Conservation (phyloP, 176 grass and related monocot genomes). For the Panicum miliaceum region DNA sequence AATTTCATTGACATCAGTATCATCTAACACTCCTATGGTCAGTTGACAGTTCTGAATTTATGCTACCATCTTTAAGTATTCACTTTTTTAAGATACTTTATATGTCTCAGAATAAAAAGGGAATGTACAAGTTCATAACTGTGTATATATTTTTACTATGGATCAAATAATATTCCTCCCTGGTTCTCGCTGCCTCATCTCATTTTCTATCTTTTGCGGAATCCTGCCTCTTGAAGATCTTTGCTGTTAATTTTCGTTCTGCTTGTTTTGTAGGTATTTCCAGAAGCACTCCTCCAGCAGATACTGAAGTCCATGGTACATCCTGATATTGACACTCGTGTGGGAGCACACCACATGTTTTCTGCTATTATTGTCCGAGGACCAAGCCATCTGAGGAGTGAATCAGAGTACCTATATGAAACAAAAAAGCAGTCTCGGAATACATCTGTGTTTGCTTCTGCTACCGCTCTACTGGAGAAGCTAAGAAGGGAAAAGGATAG, state of each 20-base stretch:
- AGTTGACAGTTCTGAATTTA: conserved; percentile 43
- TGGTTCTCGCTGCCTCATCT: neutral
- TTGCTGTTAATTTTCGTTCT: conserved; percentile 20
- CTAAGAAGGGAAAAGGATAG: conserved; percentile 89
- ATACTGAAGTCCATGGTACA: conserved; percentile 88
- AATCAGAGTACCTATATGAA: conserved; percentile 90
- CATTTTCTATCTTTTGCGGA: conserved; percentile 27
- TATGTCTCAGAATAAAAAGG: conserved; percentile 16
- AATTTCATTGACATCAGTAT: conserved; percentile 77
- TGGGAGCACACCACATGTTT: conserved; percentile 91
- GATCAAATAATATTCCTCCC: neutral
- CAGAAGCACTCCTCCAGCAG: conserved; percentile 86
- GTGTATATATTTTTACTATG: neutral
- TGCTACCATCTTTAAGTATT: neutral
- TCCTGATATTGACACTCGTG: conserved; percentile 87
- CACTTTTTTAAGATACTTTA: conserved; percentile 9
- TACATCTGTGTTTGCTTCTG: conserved; percentile 97
- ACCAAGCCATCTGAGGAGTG: conserved; percentile 67
- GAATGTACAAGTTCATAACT: conserved; percentile 11
- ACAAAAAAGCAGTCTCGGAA: conserved; percentile 89
- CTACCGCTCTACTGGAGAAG: conserved; percentile 96
- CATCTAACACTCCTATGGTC: conserved; percentile 59
- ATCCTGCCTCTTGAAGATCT: conserved; percentile 9
- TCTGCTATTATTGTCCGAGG: conserved; percentile 74
- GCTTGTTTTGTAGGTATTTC: conserved; percentile 75